These are phyloP conservation scores for Ganoderma boninense DNA, from an alignment of 1,284 basidiomycete species.

Conservation along the genomic window DNA sequence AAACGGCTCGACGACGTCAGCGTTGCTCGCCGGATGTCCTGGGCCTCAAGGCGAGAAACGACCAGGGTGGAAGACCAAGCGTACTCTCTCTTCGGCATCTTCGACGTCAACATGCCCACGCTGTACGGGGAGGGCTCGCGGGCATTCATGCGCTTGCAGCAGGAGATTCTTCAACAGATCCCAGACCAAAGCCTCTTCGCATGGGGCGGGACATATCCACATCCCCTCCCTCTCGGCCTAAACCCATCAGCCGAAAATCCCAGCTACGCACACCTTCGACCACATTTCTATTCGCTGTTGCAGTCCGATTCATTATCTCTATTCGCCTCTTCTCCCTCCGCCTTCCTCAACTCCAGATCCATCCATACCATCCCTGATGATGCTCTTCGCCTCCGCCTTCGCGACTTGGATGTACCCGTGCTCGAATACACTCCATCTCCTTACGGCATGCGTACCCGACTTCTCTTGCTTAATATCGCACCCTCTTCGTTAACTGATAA, in stretches of 20 bases:
- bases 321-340: not conserved
- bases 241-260: not conserved
- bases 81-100: not conserved
- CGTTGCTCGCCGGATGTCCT: not conserved
- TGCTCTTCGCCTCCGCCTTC: not conserved
- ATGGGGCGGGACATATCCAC: not conserved
- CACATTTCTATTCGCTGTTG: not conserved
- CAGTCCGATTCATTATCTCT: not conserved
- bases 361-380: not conserved
- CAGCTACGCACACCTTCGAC: not conserved
- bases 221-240: not conserved
- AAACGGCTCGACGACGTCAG: not conserved
- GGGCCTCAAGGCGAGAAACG: not conserved
- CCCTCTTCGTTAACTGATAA: not conserved
- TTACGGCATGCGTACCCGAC: not conserved
- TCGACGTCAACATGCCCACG: not conserved
- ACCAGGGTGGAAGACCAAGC: not conserved
- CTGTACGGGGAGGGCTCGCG: not conserved
- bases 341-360: not conserved
- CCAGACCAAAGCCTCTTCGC: not conserved
- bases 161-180: not conserved
- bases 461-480: not conserved
- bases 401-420: not conserved
- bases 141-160: not conserved
- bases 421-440: not conserved